Percentiles rank a stretch among this genome's conserved stretches.
Conservation (phyloP, 2,329 filamentous ascomycete species). For the Claviceps pusilla region DNA sequence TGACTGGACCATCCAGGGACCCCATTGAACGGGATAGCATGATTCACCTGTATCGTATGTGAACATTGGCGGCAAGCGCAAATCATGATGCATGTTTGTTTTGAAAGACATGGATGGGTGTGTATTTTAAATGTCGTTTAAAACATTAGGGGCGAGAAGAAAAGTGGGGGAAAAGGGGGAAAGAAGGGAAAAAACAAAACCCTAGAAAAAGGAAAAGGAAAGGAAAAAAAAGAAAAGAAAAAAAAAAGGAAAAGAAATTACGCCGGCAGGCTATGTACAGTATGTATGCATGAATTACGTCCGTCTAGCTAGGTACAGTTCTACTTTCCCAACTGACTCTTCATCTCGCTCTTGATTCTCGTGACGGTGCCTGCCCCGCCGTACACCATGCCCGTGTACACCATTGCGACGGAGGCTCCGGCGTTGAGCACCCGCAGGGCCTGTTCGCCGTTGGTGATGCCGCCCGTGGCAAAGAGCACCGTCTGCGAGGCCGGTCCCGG, state of each 20-base stretch:
- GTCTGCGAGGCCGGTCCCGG: constrained; percentile 36
- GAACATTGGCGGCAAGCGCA: no score
- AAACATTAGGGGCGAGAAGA: no score
- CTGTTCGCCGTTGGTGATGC: constrained; percentile 77
- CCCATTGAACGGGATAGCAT: no score
- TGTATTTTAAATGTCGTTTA: no score
- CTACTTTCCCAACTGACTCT: constrained; percentile 13
- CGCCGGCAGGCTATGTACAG: neutral
- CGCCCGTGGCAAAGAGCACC: constrained; percentile 84
- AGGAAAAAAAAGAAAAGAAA: no score
- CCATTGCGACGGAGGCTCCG: constrained; percentile 78
- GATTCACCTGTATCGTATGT: no score
- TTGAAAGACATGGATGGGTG: no score
- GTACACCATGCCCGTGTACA: constrained; percentile 66
- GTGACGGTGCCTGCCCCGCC: constrained; percentile 50
- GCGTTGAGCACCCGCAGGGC: constrained; percentile 71
- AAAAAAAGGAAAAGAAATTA: neutral
- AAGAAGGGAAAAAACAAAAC: no score
- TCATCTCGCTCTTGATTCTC: constrained; percentile 50
- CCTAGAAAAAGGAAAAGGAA: no score
- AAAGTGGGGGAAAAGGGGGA: no score
- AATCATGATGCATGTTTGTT: no score
- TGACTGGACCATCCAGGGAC: no score
- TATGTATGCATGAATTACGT: neutral
- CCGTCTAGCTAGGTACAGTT: neutral